phyloP scores from a whole-genome alignment of 441 rosid species.

The Bruguiera hainesii region DNA sequence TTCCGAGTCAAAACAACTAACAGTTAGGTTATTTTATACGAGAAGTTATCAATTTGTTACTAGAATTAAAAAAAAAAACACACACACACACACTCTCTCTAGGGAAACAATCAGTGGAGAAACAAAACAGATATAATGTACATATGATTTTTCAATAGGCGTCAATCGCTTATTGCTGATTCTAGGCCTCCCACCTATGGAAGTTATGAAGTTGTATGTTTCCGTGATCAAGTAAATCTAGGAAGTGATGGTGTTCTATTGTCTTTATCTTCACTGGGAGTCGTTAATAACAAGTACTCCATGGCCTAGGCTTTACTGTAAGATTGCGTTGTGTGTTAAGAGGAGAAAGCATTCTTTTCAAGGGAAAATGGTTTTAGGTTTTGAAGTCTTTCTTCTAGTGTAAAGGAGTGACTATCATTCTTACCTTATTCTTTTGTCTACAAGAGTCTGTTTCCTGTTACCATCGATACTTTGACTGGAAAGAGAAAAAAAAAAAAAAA shows the following conservation, averaged over 20 bases:
- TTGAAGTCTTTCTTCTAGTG: too few relatives aligned
- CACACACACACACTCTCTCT: not conserved
- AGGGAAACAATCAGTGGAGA: not conserved
- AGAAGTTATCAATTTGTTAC: not conserved
- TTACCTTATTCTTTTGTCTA: too few relatives aligned
- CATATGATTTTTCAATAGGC: not conserved
- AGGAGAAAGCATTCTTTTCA: too few relatives aligned
- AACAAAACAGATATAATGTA: slow-evolving; percentile 1
- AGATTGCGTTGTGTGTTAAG: too few relatives aligned
- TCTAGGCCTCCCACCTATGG: not conserved
- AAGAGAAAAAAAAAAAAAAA: too few relatives aligned
- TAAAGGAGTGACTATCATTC: too few relatives aligned
- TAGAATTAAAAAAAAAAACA: not conserved
- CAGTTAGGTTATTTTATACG: not conserved
- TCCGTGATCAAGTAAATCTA: not conserved
- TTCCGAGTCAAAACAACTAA: not conserved
- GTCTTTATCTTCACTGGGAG: too few relatives aligned
- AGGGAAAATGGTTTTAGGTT: too few relatives aligned
- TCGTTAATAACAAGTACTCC: not conserved
- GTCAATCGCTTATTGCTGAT: not conserved
- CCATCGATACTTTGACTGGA: too few relatives aligned
- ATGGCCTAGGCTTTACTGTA: too few relatives aligned
- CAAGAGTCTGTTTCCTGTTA: too few relatives aligned
- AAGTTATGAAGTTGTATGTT: not conserved
- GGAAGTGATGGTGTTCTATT: not conserved